Conservation (phyloP, 805 yeast genomes). For the Cyberlindnera saturnus region DNA sequence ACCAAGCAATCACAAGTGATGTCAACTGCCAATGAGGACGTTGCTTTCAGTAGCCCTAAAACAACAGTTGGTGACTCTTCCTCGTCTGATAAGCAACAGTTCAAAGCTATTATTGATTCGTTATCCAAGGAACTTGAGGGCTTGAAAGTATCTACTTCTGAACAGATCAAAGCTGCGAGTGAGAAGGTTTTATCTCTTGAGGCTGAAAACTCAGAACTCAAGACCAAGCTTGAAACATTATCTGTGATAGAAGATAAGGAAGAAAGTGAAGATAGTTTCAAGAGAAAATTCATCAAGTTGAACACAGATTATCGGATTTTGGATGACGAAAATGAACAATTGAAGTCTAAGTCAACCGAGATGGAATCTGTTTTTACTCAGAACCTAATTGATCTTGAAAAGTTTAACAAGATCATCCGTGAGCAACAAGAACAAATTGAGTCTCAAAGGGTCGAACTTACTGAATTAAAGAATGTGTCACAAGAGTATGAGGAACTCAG, state of each 20-base stretch:
- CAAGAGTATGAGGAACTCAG: constrained; percentile 44
- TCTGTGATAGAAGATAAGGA: constrained; percentile 14
- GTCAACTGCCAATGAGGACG: background rate
- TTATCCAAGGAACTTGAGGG: constrained; percentile 30
- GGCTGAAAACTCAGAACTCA: constrained; percentile 24
- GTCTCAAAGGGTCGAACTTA: constrained; percentile 34
- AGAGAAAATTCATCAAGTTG: constrained; percentile 38
- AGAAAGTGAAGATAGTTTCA: constrained; percentile 26
- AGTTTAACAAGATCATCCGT: constrained; percentile 48
- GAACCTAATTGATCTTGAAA: constrained; percentile 45
- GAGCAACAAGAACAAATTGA: constrained; percentile 44
- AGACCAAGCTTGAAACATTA: constrained; percentile 4
- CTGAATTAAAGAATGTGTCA: constrained; percentile 37
- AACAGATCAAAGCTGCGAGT: constrained; percentile 53
- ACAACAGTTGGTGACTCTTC: constrained; percentile 3
- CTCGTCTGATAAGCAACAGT: constrained; percentile 17
- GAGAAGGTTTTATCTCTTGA: constrained; percentile 47
- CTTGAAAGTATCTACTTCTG: constrained; percentile 37
- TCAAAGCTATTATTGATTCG: constrained; percentile 24
- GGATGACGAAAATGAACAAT: constrained; percentile 37
- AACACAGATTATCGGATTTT: constrained; percentile 39
- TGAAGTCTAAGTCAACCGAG: constrained; percentile 36
- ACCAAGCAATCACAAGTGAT: background rate
- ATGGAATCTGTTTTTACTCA: constrained; percentile 48
- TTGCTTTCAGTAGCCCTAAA: background rate